Base-by-base conservation (phyloP, 1,284 basidiomycete species). In the Tilletiopsis washingtonensis region DNA sequence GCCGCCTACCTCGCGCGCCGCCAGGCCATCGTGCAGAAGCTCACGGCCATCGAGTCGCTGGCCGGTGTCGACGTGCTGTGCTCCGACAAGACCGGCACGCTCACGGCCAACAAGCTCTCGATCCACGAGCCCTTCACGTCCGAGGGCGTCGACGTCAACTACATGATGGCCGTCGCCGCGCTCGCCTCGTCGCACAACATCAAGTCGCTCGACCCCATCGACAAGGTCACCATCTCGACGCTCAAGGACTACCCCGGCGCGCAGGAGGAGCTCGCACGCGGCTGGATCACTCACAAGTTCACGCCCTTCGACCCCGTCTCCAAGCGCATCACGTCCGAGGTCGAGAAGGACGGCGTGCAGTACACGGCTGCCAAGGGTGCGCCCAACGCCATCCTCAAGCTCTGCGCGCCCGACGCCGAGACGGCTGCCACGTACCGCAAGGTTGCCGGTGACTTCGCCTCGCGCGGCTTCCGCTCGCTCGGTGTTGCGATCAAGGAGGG, bases 21-120 rank as follows among this genome's bases (percentile, higher is more conserved):
- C 37, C 76, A 81, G 63, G 79, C 79, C n/a, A 81, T 81, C 67
- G 80, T 81, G n/a, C 79, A 81, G 67, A 80, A 80, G 71, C 75
- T 81, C 40, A 80, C 79, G 12, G 79, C 80, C 43, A 81, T 81
- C 69, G 80, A 81, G 68, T 78, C 77, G 27, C 75, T 81, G 21
- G 80, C 80, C 23, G 80, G 80, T 62, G 79, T 81, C 53, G 78
- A 81, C 57, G 77, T 81, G 25, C 76, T 81, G 34, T 81, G 79
- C 71, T 77, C 78, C 29, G 80, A 81, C 69, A 81, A 81, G 76
- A 81, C 79, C 5, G 79, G 78, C 54, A 79, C 78, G 5, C 69
- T 81, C 36, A 81, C 80, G 11, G 79, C 80, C 41, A 81, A 81
- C 76, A 80, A 80, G 74, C 75, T 81, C n/a, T 77, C 75, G 15